Evolutionary conservation across 1,284 basidiomycete species (phyloP).

Genomic region (Tylopilus sp.): DNA sequence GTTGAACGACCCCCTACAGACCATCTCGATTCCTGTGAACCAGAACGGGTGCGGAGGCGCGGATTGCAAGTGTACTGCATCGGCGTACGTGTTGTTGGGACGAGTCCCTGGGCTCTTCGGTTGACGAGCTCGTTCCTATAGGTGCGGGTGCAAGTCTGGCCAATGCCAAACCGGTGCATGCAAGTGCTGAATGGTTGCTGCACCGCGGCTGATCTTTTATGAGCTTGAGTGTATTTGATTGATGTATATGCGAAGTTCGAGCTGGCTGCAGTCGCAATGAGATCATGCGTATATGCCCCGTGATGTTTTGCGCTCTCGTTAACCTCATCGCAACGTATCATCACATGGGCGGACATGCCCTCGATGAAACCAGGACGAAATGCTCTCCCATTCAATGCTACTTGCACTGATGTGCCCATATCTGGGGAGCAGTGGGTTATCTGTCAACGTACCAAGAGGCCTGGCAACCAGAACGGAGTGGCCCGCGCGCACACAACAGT

Average conservation of each 20-base stretch:
- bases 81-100: background rate
- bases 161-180: background rate
- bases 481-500: no score
- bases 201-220: background rate
- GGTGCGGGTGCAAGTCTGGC: background rate
- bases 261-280: background rate
- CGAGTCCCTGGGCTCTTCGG: background rate
- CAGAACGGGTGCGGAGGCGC: background rate
- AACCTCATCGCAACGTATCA: background rate
- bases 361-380: no score
- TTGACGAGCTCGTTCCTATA: background rate
- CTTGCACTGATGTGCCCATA: no score
- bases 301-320: background rate
- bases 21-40: slow-evolving; percentile 1
- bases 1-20: background rate
- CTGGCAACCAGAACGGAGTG: no score
- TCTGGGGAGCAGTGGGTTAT: no score
- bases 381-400: no score
- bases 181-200: background rate
- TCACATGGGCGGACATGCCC: background rate
- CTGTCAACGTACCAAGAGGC: no score
- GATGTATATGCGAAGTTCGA: background rate
- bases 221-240: background rate
- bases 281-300: background rate
- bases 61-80: background rate